Evolutionary conservation across 257 asterid species (phyloP).

Genomic region (Ballota nigra): DNA sequence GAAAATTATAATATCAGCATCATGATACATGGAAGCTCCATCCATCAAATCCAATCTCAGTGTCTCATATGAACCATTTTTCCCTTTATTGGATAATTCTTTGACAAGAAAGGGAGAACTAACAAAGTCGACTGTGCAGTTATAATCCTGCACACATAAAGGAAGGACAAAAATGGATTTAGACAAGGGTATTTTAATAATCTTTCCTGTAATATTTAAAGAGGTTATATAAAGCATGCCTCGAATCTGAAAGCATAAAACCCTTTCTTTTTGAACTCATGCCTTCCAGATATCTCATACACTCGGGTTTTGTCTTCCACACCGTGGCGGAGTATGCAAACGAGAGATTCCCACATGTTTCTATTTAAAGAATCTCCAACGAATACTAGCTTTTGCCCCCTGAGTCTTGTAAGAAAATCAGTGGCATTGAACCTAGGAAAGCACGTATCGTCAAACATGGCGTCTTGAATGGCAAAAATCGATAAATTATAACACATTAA

Average conservation of each 20-base stretch:
- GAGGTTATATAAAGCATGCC: slow-evolving; percentile 42
- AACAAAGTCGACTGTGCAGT: slow-evolving; percentile 85
- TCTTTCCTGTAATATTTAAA: background rate
- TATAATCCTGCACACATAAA: slow-evolving; percentile 61
- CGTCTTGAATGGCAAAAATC: background rate
- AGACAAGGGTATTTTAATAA: background rate
- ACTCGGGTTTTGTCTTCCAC: slow-evolving; percentile 62
- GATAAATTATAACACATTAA: background rate
- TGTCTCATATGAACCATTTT: slow-evolving; percentile 70
- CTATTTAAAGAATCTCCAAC: slow-evolving; percentile 93
- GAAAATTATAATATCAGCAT: slow-evolving; percentile 82
- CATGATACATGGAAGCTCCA: slow-evolving; percentile 71
- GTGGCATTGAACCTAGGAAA: slow-evolving; percentile 68
- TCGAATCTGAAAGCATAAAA: slow-evolving; percentile 88
- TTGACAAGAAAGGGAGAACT: slow-evolving; percentile 83
- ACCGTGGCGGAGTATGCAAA: slow-evolving; percentile 79
- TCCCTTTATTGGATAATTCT: slow-evolving; percentile 53
- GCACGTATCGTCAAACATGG: slow-evolving; percentile 10
- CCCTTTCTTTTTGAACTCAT: slow-evolving; percentile 86
- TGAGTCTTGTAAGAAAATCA: slow-evolving; percentile 81
- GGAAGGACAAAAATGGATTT: slow-evolving; percentile 14
- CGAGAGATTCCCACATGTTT: slow-evolving; percentile 99
- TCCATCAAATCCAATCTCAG: slow-evolving; percentile 89
- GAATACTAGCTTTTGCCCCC: slow-evolving; percentile 72
- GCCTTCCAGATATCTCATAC: slow-evolving; percentile 84